These are phyloP conservation scores for Nyssa sinensis DNA, from an alignment of 148 eudicot species.

Conservation along the genomic window DNA sequence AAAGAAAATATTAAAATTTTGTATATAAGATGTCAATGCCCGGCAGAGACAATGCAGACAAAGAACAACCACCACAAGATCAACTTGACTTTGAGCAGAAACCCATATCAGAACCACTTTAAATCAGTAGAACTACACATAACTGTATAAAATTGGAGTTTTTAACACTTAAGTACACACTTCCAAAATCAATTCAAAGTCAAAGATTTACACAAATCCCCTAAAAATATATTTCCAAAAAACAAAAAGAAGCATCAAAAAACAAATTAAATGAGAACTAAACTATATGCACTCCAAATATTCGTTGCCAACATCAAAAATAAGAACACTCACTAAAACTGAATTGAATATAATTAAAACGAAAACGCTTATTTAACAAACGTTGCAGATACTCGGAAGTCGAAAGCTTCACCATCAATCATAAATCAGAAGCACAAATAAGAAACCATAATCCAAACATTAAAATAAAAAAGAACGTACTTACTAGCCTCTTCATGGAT, in stretches of 20 bases:
- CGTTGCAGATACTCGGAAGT: neutral
- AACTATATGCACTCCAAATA: too few species aligned
- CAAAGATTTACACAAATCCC: neutral
- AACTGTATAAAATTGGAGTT: neutral
- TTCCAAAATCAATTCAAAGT: neutral
- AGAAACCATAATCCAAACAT: neutral
- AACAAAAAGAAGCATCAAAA: neutral
- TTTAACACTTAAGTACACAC: neutral
- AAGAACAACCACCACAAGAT: neutral
- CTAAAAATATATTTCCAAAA: neutral
- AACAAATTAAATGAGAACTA: too few species aligned
- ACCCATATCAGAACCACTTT: neutral
- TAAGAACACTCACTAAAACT: neutral
- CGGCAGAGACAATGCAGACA: neutral
- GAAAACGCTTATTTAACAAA: too few species aligned
- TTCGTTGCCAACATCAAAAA: neutral
- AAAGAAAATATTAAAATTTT: neutral
- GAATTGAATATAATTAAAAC: neutral
- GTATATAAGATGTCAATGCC: neutral
- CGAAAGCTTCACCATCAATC: neutral
- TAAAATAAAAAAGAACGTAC: constrained; percentile 37
- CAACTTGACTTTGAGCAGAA: neutral
- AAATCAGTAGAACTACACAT: neutral
- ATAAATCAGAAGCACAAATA: neutral
- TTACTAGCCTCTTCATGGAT: constrained; percentile 49